Percentiles rank a stretch among this genome's conserved stretches.
Conservation (phyloP, 805 yeast genomes). For the Zygotorulaspora danielsina region DNA sequence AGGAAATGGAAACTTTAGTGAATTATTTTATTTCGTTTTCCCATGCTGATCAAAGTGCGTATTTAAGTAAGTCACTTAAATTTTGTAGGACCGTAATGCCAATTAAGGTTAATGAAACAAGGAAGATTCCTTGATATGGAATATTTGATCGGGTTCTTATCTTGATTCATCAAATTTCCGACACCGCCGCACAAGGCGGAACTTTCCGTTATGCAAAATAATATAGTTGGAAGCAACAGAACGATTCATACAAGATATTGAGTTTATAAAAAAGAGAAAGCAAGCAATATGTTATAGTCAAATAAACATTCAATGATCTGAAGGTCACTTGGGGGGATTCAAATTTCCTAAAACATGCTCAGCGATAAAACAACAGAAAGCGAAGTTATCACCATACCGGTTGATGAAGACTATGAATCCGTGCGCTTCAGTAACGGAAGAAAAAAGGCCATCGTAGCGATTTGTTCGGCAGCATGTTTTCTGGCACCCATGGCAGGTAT, state of each 20-base stretch:
- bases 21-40: too few species aligned
- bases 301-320: too few species aligned
- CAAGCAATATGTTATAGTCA: too few species aligned
- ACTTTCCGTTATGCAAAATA: slow-evolving; percentile 1
- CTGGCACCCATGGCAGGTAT: slow-evolving; percentile 44
- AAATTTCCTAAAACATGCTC: background rate
- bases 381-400: slow-evolving; percentile 1
- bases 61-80: too few species aligned
- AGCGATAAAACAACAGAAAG: slow-evolving; percentile 2
- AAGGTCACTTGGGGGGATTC: background rate
- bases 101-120: too few species aligned
- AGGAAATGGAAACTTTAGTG: too few species aligned
- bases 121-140: background rate
- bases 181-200: background rate
- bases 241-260: background rate
- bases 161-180: background rate
- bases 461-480: slow-evolving; percentile 40
- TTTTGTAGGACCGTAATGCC: too few species aligned
- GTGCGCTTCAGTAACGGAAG: slow-evolving; percentile 5
- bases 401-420: background rate
- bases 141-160: background rate
- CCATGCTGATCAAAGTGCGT: too few species aligned
- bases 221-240: background rate
- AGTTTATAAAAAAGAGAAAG: background rate
- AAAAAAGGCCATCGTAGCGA: slow-evolving; percentile 33